Conservation (phyloP, 306 rosid genomes). For the Betula pendula region DNA sequence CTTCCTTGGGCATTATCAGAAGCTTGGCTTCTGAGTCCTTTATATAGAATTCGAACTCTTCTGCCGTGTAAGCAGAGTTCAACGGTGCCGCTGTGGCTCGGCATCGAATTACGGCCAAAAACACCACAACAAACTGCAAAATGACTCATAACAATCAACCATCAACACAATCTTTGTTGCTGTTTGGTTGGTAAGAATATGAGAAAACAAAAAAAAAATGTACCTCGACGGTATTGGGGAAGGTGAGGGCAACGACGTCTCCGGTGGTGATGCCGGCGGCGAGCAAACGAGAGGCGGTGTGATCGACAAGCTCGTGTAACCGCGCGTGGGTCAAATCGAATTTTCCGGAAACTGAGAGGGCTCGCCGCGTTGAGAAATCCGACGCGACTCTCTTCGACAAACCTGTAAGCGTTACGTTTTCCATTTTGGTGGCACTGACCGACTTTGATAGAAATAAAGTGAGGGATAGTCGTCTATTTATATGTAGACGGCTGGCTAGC, state of each 20-base stretch:
- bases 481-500: no score
- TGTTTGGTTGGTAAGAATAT: not conserved
- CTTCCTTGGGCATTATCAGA: constrained; percentile 54
- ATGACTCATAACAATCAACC: no score
- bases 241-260: constrained; percentile 90
- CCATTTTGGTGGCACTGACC: constrained; percentile 29
- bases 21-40: constrained; percentile 88
- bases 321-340: constrained; percentile 59
- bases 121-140: constrained; percentile 63
- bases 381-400: constrained; percentile 47
- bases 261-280: constrained; percentile 58
- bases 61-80: constrained; percentile 76
- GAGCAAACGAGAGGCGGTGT: constrained; percentile 58
- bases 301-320: constrained; percentile 50
- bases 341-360: constrained; percentile 71
- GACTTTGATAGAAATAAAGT: no score
- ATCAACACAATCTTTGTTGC: no score
- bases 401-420: constrained; percentile 49
- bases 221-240: constrained; percentile 82
- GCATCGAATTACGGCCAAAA: constrained; percentile 76
- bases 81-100: constrained; percentile 92
- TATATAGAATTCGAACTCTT: constrained; percentile 87
- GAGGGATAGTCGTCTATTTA: no score
- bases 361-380: constrained; percentile 57
- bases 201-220: not conserved